A percentile compares a stretch with the other conserved stretches of the same genome.
phyloP scores from a whole-genome alignment of 192 early-diverging fungal species.

The Coemansia sp. region DNA sequence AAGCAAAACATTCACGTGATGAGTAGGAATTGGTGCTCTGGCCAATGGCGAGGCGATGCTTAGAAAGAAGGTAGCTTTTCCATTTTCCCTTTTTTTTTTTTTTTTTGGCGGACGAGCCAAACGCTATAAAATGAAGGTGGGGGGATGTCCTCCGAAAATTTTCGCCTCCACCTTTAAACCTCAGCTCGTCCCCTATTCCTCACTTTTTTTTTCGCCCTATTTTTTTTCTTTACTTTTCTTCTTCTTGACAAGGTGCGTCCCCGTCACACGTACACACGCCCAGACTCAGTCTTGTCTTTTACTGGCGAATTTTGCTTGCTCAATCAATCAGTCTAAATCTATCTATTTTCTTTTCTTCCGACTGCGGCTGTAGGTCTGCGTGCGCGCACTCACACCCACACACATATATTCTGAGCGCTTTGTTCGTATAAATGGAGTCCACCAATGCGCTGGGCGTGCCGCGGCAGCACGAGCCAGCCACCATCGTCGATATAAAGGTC shows the following conservation, averaged over 20 bases:
- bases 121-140: background rate
- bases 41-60: background rate
- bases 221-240: background rate
- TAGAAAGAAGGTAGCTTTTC: background rate
- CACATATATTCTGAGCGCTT: background rate
- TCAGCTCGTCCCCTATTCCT: background rate
- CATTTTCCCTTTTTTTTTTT: background rate
- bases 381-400: background rate
- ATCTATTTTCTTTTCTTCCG: background rate
- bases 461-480: constrained; percentile 46
- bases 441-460: constrained; percentile 39
- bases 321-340: background rate
- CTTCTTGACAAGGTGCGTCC: background rate
- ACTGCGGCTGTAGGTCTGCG: background rate
- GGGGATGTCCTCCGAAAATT: background rate
- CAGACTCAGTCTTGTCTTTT: background rate
- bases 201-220: background rate
- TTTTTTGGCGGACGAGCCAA: background rate
- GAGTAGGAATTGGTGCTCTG: background rate
- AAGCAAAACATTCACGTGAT: background rate
- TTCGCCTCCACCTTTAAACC: background rate
- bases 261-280: background rate
- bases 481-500: constrained; percentile 44
- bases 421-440: constrained; percentile 31
- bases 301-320: background rate